These are phyloP conservation scores for Cairneyella variabilis DNA, from an alignment of 495 filamentous ascomycete species.

Conservation along the genomic window DNA sequence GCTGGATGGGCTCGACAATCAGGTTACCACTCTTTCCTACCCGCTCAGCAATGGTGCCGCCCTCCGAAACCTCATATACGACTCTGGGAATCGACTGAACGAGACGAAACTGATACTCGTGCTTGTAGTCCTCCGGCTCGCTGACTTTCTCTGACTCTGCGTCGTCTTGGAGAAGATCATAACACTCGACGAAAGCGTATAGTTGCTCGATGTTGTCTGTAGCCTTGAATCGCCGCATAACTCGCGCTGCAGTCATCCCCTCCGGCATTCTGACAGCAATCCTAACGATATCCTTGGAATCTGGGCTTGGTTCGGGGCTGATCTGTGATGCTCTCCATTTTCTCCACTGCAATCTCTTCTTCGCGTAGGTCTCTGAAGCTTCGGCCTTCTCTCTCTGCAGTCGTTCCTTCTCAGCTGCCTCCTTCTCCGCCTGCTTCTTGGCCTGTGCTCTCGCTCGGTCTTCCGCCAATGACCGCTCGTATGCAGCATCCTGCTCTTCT, in stretches of 20 bases:
- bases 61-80: conserved; percentile 64
- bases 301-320: conserved; percentile 59
- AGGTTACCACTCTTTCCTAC: conserved; percentile 85
- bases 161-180: conserved; percentile 45
- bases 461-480: conserved; percentile 82
- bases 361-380: conserved; percentile 52
- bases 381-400: conserved; percentile 56
- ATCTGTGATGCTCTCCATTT: conserved; percentile 72
- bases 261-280: conserved; percentile 79
- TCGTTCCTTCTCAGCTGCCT: conserved; percentile 45
- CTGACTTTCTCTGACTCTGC: conserved; percentile 31
- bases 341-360: conserved; percentile 67
- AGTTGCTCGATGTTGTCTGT: conserved; percentile 75
- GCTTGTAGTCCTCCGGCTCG: conserved; percentile 61
- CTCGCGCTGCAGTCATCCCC: conserved; percentile 40
- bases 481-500: conserved; percentile 83
- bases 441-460: conserved; percentile 79
- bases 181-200: conserved; percentile 95
- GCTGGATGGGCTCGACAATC: conserved; percentile 67
- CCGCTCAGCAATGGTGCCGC: conserved; percentile 60
- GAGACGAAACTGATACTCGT: conserved; percentile 76
- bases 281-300: conserved; percentile 66
- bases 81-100: conserved; percentile 78
- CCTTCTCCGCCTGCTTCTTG: conserved; percentile 63
- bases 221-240: conserved; percentile 68